Evolutionary conservation across 495 filamentous ascomycete genomes (phyloP), one percentile per base, ranked within the genome.

Genomic region (Amniculicola lignicola): DNA sequence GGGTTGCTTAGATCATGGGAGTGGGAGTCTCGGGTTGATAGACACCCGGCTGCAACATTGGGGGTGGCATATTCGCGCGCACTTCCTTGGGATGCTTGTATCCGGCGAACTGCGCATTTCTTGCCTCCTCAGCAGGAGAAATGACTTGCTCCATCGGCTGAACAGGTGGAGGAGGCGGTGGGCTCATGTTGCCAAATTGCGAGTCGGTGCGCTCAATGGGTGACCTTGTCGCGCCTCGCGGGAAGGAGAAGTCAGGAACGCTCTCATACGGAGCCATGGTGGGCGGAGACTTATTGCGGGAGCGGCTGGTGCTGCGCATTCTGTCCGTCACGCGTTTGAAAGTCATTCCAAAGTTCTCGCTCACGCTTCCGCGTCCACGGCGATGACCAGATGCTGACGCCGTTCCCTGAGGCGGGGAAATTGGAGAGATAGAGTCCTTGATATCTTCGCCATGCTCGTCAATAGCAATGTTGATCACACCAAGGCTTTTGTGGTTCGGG

Each of bases 1-100:
- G 19, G 29, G 28, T 9, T 2, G 25, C 19, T 51, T 52, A 59
- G 55, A 59, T 52, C 47, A 52, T 52, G 4, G 55, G 53, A 5
- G 53, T 22, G 3, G 29, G 4, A 31, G 28, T 15, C 3, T 35
- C 16, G 23, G 29, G 40, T 37, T 43, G 37, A 29, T 57, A 59
- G 1, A 59, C 55, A 19, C 55, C 55, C 3, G 24, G 37, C 29
- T 59, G 55, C 5, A 74, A 36, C 27, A 59, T 53, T 22, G 68
- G 62, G 0, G 70, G 70, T 24, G 70, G 70, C 69, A 74, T 71
- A 33, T 74, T 74, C 18, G 71, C 71, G 12, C 71, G 59, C 19
- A 74, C 61, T 51, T 74, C 71, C 59, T 64, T 70, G n/a, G 70
- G 70, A 53, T 74, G 62, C 19, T 64, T 45, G 54, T 72, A 72